Base-by-base conservation (phyloP, 1,139 yeast genomes). In the Kluyveromyces marxianus region DNA sequence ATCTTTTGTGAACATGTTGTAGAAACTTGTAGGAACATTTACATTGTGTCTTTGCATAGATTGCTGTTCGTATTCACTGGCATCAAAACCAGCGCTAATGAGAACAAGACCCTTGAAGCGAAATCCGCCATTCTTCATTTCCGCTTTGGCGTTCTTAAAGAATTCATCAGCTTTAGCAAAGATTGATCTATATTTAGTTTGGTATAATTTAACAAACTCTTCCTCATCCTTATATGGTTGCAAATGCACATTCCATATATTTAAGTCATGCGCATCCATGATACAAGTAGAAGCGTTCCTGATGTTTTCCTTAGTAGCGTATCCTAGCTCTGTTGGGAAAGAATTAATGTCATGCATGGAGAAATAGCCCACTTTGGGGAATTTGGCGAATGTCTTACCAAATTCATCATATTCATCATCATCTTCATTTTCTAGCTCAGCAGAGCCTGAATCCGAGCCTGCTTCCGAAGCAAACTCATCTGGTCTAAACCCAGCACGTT, bases 11-110 rank as follows among this genome's bases (percentile, higher is more conserved):
- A 87, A 86, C 35, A 74, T 74, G 26, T 86, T 75, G 62, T 83
- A 87, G 62, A 87, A 87, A 28, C 83, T 76, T 0, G 95, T 85
- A 3, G 96, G 96, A 3, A 87, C 90, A 54, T 83, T 81, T 32
- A 83, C 87, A 0, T 82, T 82, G 59, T 87, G 96, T 49, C 96
- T 71, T 65, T 87, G 95, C 96, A 87, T 87, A 48, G 81, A 79
- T 25, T 79, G 78, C 49, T 82, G 81, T 59, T 87, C 96, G 60
- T 78, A 81, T 61, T 87, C 96, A 29, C 88, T 82, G 2, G 95
- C 95, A 66, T 87, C 96, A 62, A 87, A 87, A 2, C 96, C 96
- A 0, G 96, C 92, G 37, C 94, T 83, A 2, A 87, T 72, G 21
- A 83, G 74, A 4, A 87, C 77, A 50, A 86, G 62, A 0, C 92